These are phyloP conservation scores for Dryadomyces quercivorus DNA, from an alignment of 2,329 filamentous ascomycete genomes.

Conservation along the genomic window DNA sequence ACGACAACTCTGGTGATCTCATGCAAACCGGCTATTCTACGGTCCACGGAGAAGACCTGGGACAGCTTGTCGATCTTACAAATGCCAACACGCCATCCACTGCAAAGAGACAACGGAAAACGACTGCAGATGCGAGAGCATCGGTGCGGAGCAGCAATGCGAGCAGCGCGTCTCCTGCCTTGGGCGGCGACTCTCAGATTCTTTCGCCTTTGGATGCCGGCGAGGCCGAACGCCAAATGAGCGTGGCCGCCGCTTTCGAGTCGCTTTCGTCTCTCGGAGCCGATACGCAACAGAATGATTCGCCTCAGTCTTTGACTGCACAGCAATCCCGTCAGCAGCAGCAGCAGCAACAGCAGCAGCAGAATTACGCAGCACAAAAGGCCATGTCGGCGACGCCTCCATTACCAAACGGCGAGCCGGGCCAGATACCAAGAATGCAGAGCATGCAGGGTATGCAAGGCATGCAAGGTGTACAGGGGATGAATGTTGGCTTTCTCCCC, in stretches of 20 bases:
- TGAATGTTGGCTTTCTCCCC: slow-evolving; percentile 1
- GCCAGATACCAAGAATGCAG: background rate
- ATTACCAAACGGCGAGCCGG: slow-evolving; percentile 5
- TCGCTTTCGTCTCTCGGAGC: slow-evolving; percentile 9
- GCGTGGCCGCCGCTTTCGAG: slow-evolving; percentile 6
- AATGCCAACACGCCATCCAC: slow-evolving; percentile 16
- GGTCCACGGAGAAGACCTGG: background rate
- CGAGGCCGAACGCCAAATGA: slow-evolving; percentile 3
- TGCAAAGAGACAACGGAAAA: slow-evolving; percentile 26
- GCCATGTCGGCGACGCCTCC: slow-evolving; percentile 7
- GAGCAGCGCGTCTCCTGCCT: slow-evolving; percentile 5
- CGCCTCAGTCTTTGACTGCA: slow-evolving; percentile 7
- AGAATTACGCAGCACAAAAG: slow-evolving; percentile 9
- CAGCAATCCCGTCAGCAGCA: slow-evolving; percentile 5
- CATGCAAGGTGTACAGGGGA: slow-evolving; percentile 3
- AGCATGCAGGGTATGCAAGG: background rate
- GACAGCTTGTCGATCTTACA: slow-evolving; percentile 9
- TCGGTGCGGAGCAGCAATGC: slow-evolving; percentile 12
- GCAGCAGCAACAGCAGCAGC: background rate
- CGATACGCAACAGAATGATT: slow-evolving; percentile 10
- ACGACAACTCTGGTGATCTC: background rate
- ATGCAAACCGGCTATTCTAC: background rate
- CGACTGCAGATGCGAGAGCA: slow-evolving; percentile 18
- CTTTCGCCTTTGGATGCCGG: slow-evolving; percentile 6
- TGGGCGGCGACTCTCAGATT: slow-evolving; percentile 4